Percentiles rank a stretch among this genome's conserved stretches.
phyloP scores from a whole-genome alignment of 768 basidiomycete species.

The Amanita jacksonii region DNA sequence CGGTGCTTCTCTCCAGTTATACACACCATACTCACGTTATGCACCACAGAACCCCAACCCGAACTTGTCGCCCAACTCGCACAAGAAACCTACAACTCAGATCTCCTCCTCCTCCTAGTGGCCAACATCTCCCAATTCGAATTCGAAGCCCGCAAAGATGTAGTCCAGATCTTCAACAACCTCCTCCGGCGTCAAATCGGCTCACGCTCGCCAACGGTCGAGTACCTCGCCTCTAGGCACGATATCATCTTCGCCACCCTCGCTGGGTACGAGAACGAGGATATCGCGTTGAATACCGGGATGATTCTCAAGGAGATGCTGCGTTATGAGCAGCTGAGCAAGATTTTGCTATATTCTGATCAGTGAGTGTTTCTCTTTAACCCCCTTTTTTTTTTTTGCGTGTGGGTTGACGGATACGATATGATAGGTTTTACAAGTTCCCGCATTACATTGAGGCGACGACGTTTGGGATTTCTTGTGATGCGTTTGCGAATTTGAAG shows the following conservation, averaged over 20 bases:
- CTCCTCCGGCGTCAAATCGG: constrained; percentile 89
- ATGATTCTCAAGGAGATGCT: constrained; percentile 98
- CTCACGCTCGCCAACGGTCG: constrained; percentile 90
- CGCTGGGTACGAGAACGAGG: constrained; percentile 91
- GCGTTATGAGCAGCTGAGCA: constrained; percentile 82
- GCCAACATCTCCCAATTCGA: constrained; percentile 80
- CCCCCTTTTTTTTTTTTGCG: constrained; percentile 7
- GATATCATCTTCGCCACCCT: constrained; percentile 75
- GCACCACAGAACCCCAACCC: constrained; percentile 60
- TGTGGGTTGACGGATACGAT: too few relatives aligned
- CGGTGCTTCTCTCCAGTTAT: constrained; percentile 15
- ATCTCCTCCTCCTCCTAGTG: constrained; percentile 75
- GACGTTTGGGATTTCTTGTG: constrained; percentile 96
- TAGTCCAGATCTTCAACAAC: constrained; percentile 83
- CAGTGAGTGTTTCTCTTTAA: constrained; percentile 48
- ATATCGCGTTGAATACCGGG: constrained; percentile 93
- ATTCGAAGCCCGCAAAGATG: constrained; percentile 87
- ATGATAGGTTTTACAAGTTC: constrained; percentile 93
- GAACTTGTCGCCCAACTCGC: constrained; percentile 91
- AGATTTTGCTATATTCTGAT: constrained; percentile 87
- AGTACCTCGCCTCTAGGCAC: constrained; percentile 74
- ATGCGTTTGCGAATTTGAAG: constrained; percentile 96
- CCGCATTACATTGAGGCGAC: constrained; percentile 96
- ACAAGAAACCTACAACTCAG: constrained; percentile 90
- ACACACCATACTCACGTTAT: constrained; percentile 8